Base-by-base conservation (phyloP, 306 rosid species). In the Medicago arabica region DNA sequence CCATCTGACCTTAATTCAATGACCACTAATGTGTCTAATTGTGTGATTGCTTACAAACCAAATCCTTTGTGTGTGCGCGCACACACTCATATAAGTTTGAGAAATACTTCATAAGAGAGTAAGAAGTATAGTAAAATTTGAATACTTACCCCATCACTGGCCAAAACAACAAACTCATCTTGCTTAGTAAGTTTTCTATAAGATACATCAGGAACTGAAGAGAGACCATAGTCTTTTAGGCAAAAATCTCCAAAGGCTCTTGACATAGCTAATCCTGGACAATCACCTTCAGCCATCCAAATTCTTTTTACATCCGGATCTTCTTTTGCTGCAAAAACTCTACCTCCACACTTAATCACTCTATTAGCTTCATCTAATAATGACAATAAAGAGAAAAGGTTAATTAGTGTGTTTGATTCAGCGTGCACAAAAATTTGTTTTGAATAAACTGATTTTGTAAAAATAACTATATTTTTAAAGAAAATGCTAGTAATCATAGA, bases 181-280 rank as follows among this genome's bases (percentile, higher is more conserved):
- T 77, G 64, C 53, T 74, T 49, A 9, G 92, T 86, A 46, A 92
- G 76, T 34, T 71, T 87, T 82, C 96, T 84, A 36, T 84, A 84
- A 63, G 72, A 82, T 12, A 92, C 58, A 7, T 87, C 91, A 14
- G 99, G 99, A 25, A 21, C 75, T 59, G 97, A 83, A 72, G 81
- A 83, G 43, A 95, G 88, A 63, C 99, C 99, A 69, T 78, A 82
- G 55, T 87, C 88, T 83, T 95, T 92, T 16, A 92, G 86, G 83
- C 97, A 95, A 78, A 95, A 92, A 75, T 95, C 92, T 43, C 97
- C 97, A 3, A 92, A 90, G 31, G 97, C 91, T 75, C 99, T 89
- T 4, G 99, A 71, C 99, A 95, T 95, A 18, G 97, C 99, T 0
- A 95, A 75, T 75, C 99, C 97, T 7, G 99, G 97, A 51, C 83